Evolutionary conservation across 176 grass and related monocot species (phyloP).

Genomic region (Avena atlantica): DNA sequence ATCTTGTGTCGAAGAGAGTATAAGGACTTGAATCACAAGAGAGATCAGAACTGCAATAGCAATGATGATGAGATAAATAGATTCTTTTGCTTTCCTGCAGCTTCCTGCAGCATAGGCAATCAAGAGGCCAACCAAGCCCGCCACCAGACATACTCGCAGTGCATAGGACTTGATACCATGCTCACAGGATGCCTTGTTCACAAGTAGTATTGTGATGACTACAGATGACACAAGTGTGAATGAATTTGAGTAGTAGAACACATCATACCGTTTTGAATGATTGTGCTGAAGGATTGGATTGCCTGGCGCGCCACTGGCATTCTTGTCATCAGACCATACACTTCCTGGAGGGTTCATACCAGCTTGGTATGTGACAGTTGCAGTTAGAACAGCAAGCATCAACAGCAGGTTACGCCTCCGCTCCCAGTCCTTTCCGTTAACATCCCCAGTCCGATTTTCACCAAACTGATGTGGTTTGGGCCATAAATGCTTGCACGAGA

Average conservation of each 20-base stretch:
- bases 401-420: conserved; percentile 40
- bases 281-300: conserved; percentile 41
- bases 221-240: conserved; percentile 44
- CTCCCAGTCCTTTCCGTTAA: conserved; percentile 37
- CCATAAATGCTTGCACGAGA: neutral
- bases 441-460: neutral
- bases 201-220: conserved; percentile 44
- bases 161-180: conserved; percentile 38
- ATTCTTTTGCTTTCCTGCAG: conserved; percentile 44
- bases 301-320: neutral
- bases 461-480: too few relatives aligned
- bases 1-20: neutral
- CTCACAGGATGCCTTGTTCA: conserved; percentile 47
- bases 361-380: conserved; percentile 53
- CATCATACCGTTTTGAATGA: conserved; percentile 24
- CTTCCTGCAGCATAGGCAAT: conserved; percentile 49
- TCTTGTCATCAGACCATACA: conserved; percentile 46
- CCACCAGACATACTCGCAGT: conserved; percentile 35
- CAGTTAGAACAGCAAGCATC: conserved; percentile 38
- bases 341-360: conserved; percentile 55
- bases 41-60: conserved; percentile 38
- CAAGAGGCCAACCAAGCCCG: conserved; percentile 43
- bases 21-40: conserved; percentile 27
- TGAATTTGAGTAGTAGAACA: conserved; percentile 55
- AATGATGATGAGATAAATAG: conserved; percentile 43